phyloP scores from a whole-genome alignment of 2,329 filamentous ascomycete species.

The Didymella keratinophila region DNA sequence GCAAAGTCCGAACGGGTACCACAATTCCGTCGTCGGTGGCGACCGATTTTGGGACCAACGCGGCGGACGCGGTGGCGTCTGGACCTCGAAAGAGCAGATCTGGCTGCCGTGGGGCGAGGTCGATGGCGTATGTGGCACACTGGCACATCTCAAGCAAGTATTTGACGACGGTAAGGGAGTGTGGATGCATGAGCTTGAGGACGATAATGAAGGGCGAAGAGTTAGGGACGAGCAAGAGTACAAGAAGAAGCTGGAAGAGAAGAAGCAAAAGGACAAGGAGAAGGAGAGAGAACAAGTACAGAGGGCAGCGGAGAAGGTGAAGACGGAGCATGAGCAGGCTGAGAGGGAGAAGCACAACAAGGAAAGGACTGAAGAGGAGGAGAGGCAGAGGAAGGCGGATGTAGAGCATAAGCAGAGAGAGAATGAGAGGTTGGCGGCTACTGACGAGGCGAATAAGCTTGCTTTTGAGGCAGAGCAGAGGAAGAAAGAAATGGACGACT shows the following conservation, averaged over 20 bases:
- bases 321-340: slow-evolving; percentile 17
- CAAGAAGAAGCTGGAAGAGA: slow-evolving; percentile 22
- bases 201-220: slow-evolving; percentile 23
- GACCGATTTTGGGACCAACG: slow-evolving; percentile 59
- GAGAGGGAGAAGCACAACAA: slow-evolving; percentile 18
- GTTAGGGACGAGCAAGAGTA: slow-evolving; percentile 27
- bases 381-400: slow-evolving; percentile 9
- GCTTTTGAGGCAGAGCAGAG: not conserved
- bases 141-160: slow-evolving; percentile 53
- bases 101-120: slow-evolving; percentile 61
- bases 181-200: slow-evolving; percentile 45
- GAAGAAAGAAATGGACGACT: not conserved
- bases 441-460: slow-evolving; percentile 1
- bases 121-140: slow-evolving; percentile 44
- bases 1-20: slow-evolving; percentile 53
- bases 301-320: slow-evolving; percentile 12
- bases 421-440: slow-evolving; percentile 4
- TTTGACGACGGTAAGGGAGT: slow-evolving; percentile 59
- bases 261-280: slow-evolving; percentile 23
- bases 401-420: slow-evolving; percentile 8
- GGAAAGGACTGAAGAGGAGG: slow-evolving; percentile 15
- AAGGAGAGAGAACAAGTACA: slow-evolving; percentile 20
- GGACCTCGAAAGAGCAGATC: slow-evolving; percentile 57
- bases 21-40: slow-evolving; percentile 56
- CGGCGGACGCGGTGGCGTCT: slow-evolving; percentile 62